phyloP scores from a whole-genome alignment of 192 early-diverging fungal genomes.

The Umbelopsis vinacea region DNA sequence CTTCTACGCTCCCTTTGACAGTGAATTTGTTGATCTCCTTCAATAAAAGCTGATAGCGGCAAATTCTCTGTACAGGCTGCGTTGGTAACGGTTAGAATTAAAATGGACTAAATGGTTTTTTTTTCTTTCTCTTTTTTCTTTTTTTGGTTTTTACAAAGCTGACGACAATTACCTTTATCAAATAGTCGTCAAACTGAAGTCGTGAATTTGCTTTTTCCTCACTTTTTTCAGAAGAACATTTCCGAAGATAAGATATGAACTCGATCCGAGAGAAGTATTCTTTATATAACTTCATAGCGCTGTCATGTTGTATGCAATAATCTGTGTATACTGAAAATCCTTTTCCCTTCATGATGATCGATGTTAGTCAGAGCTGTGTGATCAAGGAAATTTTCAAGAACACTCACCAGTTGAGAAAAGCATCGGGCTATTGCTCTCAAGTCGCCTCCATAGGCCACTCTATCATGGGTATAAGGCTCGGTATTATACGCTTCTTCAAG shows the following conservation, averaged over 20 bases:
- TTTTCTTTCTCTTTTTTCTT: too few species aligned
- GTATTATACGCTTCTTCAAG: constrained; percentile 31
- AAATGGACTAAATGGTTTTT: background rate
- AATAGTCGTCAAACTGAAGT: constrained; percentile 42
- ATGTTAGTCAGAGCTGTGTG: background rate
- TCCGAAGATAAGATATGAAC: constrained; percentile 5
- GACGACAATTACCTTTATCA: constrained; percentile 35
- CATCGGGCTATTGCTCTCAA: constrained; percentile 32
- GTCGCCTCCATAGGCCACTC: constrained; percentile 18
- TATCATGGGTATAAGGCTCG: background rate
- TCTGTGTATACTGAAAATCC: constrained; percentile 33
- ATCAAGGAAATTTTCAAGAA: background rate
- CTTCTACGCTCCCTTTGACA: constrained; percentile 37
- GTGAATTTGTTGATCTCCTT: constrained; percentile 64
- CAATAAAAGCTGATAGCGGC: constrained; percentile 86
- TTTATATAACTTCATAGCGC: constrained; percentile 28
- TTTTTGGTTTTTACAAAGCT: background rate
- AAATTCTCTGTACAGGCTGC: constrained; percentile 88
- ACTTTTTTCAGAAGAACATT: background rate
- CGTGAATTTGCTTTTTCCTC: constrained; percentile 11
- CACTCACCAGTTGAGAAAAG: constrained; percentile 35
- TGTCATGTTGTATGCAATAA: constrained; percentile 36
- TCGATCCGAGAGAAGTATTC: constrained; percentile 31
- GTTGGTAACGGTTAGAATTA: background rate
- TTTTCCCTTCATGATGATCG: background rate